These are phyloP conservation scores for Bacidia rubella DNA, from an alignment of 495 filamentous ascomycete species.

Conservation along the genomic window DNA sequence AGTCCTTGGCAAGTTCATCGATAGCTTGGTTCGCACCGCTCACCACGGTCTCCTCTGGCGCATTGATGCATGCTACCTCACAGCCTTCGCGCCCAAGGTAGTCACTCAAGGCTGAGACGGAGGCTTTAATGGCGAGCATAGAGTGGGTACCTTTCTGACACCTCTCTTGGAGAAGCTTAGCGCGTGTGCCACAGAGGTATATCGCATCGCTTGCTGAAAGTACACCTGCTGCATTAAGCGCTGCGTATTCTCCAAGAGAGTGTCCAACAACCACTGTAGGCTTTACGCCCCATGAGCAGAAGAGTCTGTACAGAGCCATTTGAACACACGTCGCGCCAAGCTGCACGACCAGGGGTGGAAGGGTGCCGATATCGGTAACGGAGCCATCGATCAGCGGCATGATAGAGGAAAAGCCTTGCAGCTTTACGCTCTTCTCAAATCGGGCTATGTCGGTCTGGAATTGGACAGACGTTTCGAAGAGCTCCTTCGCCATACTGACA, in stretches of 20 bases:
- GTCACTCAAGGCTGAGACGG: conserved; percentile 3
- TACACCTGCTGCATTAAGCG: conserved; percentile 28
- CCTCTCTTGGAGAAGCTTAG: conserved; percentile 19
- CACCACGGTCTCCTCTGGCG: conserved; percentile 22
- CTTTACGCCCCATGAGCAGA: conserved; percentile 22
- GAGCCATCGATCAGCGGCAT: conserved; percentile 18
- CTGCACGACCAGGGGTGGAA: conserved; percentile 53
- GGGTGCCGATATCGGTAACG: conserved; percentile 26
- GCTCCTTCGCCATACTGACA: conserved; percentile 15
- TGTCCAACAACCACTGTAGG: conserved; percentile 29
- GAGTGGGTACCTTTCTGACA: conserved; percentile 22
- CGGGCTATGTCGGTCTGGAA: conserved; percentile 32
- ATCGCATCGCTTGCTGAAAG: conserved; percentile 26
- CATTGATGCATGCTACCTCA: conserved; percentile 28
- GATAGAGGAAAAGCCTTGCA: conserved; percentile 60
- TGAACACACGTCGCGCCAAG: conserved; percentile 23
- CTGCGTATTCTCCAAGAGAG: conserved; percentile 33
- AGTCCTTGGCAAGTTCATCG: conserved; percentile 2
- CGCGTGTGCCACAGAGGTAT: conserved; percentile 26
- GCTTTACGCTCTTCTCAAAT: conserved; percentile 43
- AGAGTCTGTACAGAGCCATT: conserved; percentile 25
- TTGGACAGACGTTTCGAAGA: conserved; percentile 16
- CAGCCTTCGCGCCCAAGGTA: conserved; percentile 3
- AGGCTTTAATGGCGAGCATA: conserved; percentile 20
- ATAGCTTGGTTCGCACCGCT: conserved; percentile 20